These are phyloP conservation scores for Didymella sp. DNA, from an alignment of 2,329 filamentous ascomycete species.

Conservation along the genomic window DNA sequence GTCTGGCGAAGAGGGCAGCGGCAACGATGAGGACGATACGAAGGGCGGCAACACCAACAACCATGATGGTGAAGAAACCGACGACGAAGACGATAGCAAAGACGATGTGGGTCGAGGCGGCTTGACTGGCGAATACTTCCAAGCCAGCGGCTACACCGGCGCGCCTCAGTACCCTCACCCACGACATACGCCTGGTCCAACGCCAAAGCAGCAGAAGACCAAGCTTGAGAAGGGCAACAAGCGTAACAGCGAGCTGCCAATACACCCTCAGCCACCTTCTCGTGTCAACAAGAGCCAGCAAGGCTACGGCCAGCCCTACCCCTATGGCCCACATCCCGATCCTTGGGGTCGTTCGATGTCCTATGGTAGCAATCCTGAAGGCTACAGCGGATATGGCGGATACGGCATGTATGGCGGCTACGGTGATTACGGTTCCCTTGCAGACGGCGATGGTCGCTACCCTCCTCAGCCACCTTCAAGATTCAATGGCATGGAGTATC, in stretches of 20 bases:
- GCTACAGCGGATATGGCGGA: slow-evolving; percentile 8
- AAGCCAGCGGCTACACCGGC: slow-evolving; percentile 19
- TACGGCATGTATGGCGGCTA: slow-evolving; percentile 14
- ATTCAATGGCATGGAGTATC: slow-evolving; percentile 6
- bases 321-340: slow-evolving; percentile 6
- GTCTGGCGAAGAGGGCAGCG: slow-evolving; percentile 15
- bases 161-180: slow-evolving; percentile 3
- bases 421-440: not conserved
- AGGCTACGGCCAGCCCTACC: slow-evolving; percentile 2
- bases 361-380: slow-evolving; percentile 12
- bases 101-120: slow-evolving; percentile 13
- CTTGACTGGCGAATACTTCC: slow-evolving; percentile 9
- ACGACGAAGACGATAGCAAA: slow-evolving; percentile 9
- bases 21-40: slow-evolving; percentile 10
- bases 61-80: slow-evolving; percentile 11
- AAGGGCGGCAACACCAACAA: not conserved
- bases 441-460: slow-evolving; percentile 1
- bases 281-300: not conserved
- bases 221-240: slow-evolving; percentile 17
- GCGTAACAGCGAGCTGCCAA: not conserved
- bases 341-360: slow-evolving; percentile 14
- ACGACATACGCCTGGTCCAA: not conserved
- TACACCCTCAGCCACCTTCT: slow-evolving; percentile 1
- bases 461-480: slow-evolving; percentile 8
- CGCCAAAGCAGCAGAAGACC: not conserved